Percentiles rank a stretch among this genome's conserved stretches.
Evolutionary conservation across 1,284 basidiomycete genomes (phyloP).

Genomic region (Moesziomyces sp.): DNA sequence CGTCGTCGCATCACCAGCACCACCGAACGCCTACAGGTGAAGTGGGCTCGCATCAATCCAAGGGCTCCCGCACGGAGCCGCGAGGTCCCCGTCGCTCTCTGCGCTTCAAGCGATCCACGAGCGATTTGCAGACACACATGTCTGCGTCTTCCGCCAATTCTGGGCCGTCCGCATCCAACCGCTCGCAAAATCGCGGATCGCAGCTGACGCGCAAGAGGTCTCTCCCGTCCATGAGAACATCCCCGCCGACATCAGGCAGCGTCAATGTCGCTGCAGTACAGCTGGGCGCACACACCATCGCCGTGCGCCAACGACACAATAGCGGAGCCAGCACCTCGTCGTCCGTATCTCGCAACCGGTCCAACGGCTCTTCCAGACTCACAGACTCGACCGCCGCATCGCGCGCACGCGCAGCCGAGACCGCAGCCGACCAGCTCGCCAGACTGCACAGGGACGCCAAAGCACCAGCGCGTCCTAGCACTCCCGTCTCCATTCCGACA

Average conservation of each 20-base stretch:
- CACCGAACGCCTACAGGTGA: background rate
- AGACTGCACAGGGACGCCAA: conserved; percentile 21
- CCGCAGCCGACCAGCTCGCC: conserved; percentile 37
- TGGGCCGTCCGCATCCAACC: conserved; percentile 6
- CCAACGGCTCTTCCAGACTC: conserved; percentile 22
- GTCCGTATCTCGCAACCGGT: conserved; percentile 15
- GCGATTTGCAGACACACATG: conserved; percentile 33
- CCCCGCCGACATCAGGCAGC: conserved; percentile 12
- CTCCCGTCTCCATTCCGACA: conserved; percentile 23
- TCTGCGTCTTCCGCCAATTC: background rate
- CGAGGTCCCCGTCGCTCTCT: conserved; percentile 25
- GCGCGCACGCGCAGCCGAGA: conserved; percentile 51
- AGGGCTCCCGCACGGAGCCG: conserved; percentile 16
- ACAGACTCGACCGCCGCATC: conserved; percentile 53
- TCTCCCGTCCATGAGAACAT: conserved; percentile 28
- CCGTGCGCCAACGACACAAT: conserved; percentile 30
- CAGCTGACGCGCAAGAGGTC: conserved; percentile 37
- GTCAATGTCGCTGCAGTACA: conserved; percentile 1
- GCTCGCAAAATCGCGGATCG: conserved; percentile 15
- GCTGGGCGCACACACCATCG: conserved; percentile 1
- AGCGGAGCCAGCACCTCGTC: conserved; percentile 20
- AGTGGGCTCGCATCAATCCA: background rate
- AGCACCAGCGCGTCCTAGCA: conserved; percentile 41
- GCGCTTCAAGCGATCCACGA: conserved; percentile 41
- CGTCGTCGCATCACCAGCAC: conserved; percentile 16